These are phyloP conservation scores for Oryza punctata DNA, from an alignment of 176 grass and related monocot species.

Conservation along the genomic window DNA sequence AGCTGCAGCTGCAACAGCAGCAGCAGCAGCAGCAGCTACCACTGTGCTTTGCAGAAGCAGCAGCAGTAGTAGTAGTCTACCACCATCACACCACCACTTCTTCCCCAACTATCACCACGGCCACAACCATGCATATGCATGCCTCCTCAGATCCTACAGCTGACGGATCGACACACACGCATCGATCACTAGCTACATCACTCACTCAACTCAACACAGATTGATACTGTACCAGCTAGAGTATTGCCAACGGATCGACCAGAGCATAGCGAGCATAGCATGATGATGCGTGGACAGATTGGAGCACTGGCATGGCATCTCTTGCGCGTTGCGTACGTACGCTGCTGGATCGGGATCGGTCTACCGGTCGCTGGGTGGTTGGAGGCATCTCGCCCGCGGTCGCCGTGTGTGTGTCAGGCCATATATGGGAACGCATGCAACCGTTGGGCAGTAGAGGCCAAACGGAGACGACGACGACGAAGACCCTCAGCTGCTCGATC, in stretches of 20 bases:
- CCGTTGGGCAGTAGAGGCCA: conserved; percentile 53
- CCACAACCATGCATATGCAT: background rate
- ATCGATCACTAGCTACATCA: background rate
- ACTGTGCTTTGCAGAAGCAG: conserved; percentile 23
- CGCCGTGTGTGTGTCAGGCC: conserved; percentile 33
- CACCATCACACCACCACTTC: background rate
- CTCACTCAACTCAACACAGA: background rate
- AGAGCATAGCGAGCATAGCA: too few species aligned
- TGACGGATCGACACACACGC: background rate
- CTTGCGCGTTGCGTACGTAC: background rate
- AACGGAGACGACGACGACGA: conserved; percentile 11
- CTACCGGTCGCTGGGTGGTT: background rate
- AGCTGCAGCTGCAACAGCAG: background rate
- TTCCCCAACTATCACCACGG: background rate
- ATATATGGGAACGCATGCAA: conserved; percentile 51
- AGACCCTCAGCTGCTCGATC: background rate
- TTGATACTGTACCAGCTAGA: background rate
- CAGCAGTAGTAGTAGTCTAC: background rate
- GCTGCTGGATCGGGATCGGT: background rate
- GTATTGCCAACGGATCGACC: background rate
- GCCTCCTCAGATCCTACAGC: too few species aligned
- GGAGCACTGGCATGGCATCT: background rate
- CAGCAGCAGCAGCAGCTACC: background rate
- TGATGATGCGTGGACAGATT: background rate
- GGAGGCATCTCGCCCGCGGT: background rate